Percentiles rank a stretch among this genome's conserved stretches.
Conservation (phyloP, 2,329 filamentous ascomycete species). For the Dactylonectria estremocensis region DNA sequence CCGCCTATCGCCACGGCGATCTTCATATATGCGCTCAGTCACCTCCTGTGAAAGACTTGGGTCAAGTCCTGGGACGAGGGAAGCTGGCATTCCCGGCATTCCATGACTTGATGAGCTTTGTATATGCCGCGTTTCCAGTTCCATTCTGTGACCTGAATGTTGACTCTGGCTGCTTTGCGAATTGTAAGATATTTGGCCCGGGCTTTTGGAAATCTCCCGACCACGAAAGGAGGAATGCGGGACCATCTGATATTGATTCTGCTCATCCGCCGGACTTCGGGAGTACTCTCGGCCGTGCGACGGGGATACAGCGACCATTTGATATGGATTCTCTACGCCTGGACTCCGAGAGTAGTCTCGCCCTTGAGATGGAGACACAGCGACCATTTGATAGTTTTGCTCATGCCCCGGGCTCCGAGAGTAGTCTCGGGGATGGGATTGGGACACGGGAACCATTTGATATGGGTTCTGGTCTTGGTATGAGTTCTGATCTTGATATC, state of each 20-base stretch:
- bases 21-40: conserved; percentile 71
- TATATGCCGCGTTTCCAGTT: conserved; percentile 54
- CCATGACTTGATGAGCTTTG: conserved; percentile 57
- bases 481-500: conserved; percentile 43
- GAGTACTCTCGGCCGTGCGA: conserved; percentile 13
- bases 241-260: conserved; percentile 18
- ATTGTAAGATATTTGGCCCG: conserved; percentile 49
- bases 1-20: conserved; percentile 64
- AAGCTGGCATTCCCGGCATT: conserved; percentile 67
- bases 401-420: conserved; percentile 9
- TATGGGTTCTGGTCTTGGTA: conserved; percentile 44
- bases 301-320: conserved; percentile 49
- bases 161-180: conserved; percentile 50
- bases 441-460: conserved; percentile 35
- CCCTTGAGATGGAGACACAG: conserved; percentile 18
- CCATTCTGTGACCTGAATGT: conserved; percentile 52
- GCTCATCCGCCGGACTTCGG: conserved; percentile 20
- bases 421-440: conserved; percentile 16
- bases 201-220: conserved; percentile 55
- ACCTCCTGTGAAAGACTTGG: conserved; percentile 69
- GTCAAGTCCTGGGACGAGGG: conserved; percentile 74
- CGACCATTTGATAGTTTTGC: conserved; percentile 36
- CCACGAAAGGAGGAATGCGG: conserved; percentile 29
- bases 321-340: conserved; percentile 14
- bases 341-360: conserved; percentile 13